These are phyloP conservation scores for Cardamine chenopodiifolia DNA, from an alignment of 345 rosid genomes.

Conservation along the genomic window DNA sequence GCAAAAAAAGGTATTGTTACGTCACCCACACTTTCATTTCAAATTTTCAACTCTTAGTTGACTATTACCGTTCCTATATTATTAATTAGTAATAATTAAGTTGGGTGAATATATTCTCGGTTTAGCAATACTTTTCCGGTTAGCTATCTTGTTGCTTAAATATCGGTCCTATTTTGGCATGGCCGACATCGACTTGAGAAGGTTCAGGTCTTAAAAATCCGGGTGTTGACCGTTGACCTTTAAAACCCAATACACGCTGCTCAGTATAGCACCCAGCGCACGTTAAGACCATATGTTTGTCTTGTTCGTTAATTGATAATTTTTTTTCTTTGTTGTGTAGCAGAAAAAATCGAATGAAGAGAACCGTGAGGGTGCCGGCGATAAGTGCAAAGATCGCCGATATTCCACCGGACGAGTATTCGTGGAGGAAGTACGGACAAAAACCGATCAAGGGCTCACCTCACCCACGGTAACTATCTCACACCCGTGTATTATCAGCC, in stretches of 20 bases:
- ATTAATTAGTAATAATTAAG: background rate
- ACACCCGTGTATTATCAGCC: background rate
- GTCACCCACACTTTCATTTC: conserved; percentile 27
- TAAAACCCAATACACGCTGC: background rate
- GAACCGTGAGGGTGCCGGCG: conserved; percentile 75
- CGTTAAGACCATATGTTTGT: background rate
- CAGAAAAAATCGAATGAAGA: conserved; percentile 83
- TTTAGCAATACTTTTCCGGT: conserved; percentile 14
- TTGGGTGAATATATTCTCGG: conserved; percentile 13
- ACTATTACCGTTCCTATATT: conserved; percentile 6
- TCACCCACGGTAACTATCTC: conserved; percentile 70
- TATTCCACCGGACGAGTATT: conserved; percentile 86
- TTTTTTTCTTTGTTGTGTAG: background rate
- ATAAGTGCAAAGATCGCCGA: conserved; percentile 89
- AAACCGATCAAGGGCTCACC: conserved; percentile 98
- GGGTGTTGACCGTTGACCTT: conserved; percentile 11
- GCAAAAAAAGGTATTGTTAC: conserved; percentile 74
- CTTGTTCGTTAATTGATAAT: conserved; percentile 1
- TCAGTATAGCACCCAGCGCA: conserved; percentile 5
- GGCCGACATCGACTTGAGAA: background rate
- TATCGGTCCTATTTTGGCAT: background rate
- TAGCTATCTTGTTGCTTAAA: background rate
- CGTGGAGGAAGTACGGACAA: conserved; percentile 98
- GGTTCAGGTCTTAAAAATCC: background rate
- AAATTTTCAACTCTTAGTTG: conserved; percentile 20